Conservation (phyloP, 768 basidiomycete species). For the Mycena vulgaris region DNA sequence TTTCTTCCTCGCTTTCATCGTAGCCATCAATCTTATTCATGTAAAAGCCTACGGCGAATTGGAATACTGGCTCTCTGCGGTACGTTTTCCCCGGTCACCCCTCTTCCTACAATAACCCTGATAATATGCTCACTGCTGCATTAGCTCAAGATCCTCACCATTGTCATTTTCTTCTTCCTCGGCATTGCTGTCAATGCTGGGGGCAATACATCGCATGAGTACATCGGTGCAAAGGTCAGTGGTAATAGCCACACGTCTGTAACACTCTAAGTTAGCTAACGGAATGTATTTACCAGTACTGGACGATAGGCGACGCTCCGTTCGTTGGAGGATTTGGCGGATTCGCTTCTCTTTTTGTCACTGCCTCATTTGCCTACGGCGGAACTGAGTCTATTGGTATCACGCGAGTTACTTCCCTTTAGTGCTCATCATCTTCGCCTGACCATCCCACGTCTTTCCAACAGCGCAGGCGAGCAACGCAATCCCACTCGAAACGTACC, state of each 20-base stretch:
- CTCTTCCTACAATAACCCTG: neutral
- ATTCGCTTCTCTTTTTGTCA: slow-evolving; percentile 86
- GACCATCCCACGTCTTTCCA: slow-evolving; percentile 4
- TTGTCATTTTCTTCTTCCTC: slow-evolving; percentile 83
- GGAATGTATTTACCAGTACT: slow-evolving; percentile 69
- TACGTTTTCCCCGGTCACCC: slow-evolving; percentile 46
- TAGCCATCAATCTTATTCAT: slow-evolving; percentile 77
- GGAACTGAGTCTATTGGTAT: slow-evolving; percentile 94
- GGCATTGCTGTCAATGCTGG: slow-evolving; percentile 88
- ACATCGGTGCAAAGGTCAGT: slow-evolving; percentile 70
- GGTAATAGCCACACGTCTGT: neutral
- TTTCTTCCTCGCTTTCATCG: slow-evolving; percentile 81
- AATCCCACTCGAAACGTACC: slow-evolving; percentile 89
- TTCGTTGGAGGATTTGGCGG: slow-evolving; percentile 89
- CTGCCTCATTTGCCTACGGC: slow-evolving; percentile 88
- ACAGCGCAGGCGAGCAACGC: slow-evolving; percentile 82
- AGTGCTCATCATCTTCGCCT: neutral
- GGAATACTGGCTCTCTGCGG: slow-evolving; percentile 58
- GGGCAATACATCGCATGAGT: slow-evolving; percentile 62
- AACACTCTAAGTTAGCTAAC: neutral
- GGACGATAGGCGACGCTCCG: slow-evolving; percentile 86
- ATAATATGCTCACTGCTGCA: slow-evolving; percentile 79
- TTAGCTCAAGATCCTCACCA: slow-evolving; percentile 88
- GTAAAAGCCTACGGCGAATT: slow-evolving; percentile 86
- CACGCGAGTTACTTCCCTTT: slow-evolving; percentile 55